Conservation (phyloP, 805 yeast genomes). For the Ogataea trehaloabstinens region DNA sequence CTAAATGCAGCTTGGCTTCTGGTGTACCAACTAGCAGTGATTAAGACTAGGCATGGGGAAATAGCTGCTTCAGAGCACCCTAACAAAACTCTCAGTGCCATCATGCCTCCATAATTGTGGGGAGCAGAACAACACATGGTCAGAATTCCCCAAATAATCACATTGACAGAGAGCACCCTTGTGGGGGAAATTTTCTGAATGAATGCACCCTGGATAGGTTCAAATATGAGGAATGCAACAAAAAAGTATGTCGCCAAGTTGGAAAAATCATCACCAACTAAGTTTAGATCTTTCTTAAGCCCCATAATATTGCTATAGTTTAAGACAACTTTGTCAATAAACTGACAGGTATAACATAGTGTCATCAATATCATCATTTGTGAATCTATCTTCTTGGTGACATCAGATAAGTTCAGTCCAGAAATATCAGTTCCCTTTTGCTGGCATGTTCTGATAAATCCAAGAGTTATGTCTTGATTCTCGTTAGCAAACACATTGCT, state of each 20-base stretch:
- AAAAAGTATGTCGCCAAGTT: slow-evolving; percentile 35
- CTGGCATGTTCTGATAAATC: slow-evolving; percentile 11
- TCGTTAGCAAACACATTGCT: slow-evolving; percentile 14
- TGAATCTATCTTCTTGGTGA: slow-evolving; percentile 43
- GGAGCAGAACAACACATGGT: slow-evolving; percentile 47
- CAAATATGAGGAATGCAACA: slow-evolving; percentile 59
- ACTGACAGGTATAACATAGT: slow-evolving; percentile 51
- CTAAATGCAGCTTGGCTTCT: slow-evolving; percentile 32
- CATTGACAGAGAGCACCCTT: slow-evolving; percentile 44
- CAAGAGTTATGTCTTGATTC: slow-evolving; percentile 11
- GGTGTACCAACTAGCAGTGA: slow-evolving; percentile 34
- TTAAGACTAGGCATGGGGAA: slow-evolving; percentile 33
- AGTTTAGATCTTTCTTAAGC: slow-evolving; percentile 43
- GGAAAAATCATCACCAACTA: slow-evolving; percentile 39
- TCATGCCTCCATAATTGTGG: slow-evolving; percentile 40
- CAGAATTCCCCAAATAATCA: slow-evolving; percentile 61
- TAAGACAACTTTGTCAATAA: slow-evolving; percentile 54
- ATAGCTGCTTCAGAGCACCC: slow-evolving; percentile 31
- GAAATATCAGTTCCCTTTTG: slow-evolving; percentile 1
- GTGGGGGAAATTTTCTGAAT: slow-evolving; percentile 58
- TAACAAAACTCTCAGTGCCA: slow-evolving; percentile 37
- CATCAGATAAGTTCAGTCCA: slow-evolving; percentile 6
- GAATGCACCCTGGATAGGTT: slow-evolving; percentile 44
- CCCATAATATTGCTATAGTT: slow-evolving; percentile 57
- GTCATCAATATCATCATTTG: slow-evolving; percentile 49